A percentile compares a stretch with the other conserved stretches of the same genome.
Conservation (phyloP, 2,329 filamentous ascomycete species). For the Ampelomyces quisqualis region DNA sequence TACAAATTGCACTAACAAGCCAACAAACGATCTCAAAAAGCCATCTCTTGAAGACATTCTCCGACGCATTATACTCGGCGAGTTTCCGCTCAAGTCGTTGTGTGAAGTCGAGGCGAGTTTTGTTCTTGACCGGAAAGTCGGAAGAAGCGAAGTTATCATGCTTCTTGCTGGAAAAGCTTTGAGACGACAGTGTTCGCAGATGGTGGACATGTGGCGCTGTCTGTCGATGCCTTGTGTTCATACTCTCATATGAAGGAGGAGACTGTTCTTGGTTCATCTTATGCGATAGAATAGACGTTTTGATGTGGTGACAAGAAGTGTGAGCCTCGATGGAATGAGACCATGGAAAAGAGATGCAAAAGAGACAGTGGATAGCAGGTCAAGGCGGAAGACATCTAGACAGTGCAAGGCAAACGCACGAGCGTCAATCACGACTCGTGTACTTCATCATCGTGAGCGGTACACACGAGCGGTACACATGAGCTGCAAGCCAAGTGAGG, state of each 20-base stretch:
- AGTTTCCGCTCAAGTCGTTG: constrained; percentile 16
- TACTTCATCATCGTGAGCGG: background rate
- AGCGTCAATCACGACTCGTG: background rate
- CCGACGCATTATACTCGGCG: constrained; percentile 13
- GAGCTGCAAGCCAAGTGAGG: background rate
- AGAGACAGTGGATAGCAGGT: too few species aligned
- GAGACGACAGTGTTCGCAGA: too few species aligned
- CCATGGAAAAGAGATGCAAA: too few species aligned
- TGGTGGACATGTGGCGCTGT: background rate
- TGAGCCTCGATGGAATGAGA: too few species aligned
- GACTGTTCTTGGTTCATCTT: background rate
- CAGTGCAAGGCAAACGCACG: too few species aligned
- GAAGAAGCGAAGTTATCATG: too few species aligned
- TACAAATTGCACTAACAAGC: background rate
- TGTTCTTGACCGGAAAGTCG: too few species aligned
- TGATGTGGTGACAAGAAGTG: too few species aligned
- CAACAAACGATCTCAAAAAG: constrained; percentile 11
- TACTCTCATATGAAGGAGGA: background rate
- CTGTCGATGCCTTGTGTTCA: background rate
- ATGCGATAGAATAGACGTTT: too few species aligned
- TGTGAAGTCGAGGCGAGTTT: too few species aligned
- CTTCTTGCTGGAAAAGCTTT: too few species aligned
- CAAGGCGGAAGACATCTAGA: too few species aligned
- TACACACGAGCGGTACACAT: background rate
- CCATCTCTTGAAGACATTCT: constrained; percentile 17